Evolutionary conservation across 106 monocot species (phyloP), one percentile per base, ranked within the genome.

Genomic region (Agapanthus africanus): DNA sequence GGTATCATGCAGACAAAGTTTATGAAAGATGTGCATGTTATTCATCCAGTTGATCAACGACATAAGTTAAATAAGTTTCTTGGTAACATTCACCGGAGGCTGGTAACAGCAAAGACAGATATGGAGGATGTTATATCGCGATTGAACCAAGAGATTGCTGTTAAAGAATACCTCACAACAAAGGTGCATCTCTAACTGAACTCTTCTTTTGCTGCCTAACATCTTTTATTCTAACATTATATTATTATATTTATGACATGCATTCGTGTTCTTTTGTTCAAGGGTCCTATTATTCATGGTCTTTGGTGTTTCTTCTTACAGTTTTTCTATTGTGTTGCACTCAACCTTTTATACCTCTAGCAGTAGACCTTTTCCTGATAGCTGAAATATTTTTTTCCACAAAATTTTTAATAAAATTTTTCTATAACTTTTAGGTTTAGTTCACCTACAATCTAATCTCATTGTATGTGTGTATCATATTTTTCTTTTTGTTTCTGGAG

Each of bases 91-190:
- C 80, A 97, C 76, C 75, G 78, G 32, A 86, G 91, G 73, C 66
- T 89, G 57, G 77, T 49, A 52, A 82, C 91, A 21, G 78, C 80
- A 70, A 91, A 81, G 82, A 89, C 86, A 34, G 91, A 97, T 72
- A 97, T 91, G 91, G 95, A 97, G 66, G 88, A 97, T 92, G 76
- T 97, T 22, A 86, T 91, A 44, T 76, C 95, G 47, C 77, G 89
- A 71, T 68, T 91, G 62, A 88, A 97, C 79, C 91, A 97, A 74
- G 91, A 97, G 82, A 82, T 82, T 9, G 83, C 91, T 60, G 79
- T 87, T 0, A 97, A 97, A 79, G 95, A 88, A 26, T 97, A 86
- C 61, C 91, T 91, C 65, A 70, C 68, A 35, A 84, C 82, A 42
- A 97, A 92, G 84, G 95, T 97, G 63, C n/a, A n/a, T n/a, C 91